phyloP scores from a whole-genome alignment of 2,329 filamentous ascomycete species.

The Venturia pyrina region DNA sequence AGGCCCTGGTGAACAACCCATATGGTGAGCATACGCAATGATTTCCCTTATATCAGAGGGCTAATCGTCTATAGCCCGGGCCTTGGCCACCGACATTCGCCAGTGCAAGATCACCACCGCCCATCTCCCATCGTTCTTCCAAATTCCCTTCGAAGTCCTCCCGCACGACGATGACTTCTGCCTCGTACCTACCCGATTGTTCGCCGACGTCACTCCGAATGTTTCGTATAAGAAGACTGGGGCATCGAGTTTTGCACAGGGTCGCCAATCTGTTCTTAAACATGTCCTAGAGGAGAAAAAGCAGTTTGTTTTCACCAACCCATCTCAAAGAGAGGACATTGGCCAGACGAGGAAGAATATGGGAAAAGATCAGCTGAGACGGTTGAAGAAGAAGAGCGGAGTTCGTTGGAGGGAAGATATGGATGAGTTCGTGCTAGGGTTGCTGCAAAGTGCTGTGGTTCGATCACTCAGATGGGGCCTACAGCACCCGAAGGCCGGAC shows the following conservation, averaged over 20 bases:
- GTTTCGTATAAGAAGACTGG: background rate
- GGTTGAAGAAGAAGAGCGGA: too few species aligned
- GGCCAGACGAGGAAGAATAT: background rate
- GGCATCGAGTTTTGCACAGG: background rate
- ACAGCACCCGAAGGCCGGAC: background rate
- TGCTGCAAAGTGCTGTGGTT: conserved; percentile 7
- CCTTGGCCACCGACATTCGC: conserved; percentile 6
- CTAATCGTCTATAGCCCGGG: conserved; percentile 4
- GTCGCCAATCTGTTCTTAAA: background rate
- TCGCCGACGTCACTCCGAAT: background rate
- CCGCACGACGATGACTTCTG: background rate
- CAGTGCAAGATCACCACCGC: background rate
- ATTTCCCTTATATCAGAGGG: too few species aligned
- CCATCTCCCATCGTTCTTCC: conserved; percentile 12
- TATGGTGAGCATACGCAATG: conserved; percentile 3
- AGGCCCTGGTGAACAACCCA: conserved; percentile 5
- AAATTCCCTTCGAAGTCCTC: background rate
- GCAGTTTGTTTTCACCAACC: background rate
- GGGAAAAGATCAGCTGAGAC: background rate
- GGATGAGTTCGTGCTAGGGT: conserved; percentile 3
- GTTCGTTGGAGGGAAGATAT: background rate
- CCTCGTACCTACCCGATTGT: background rate
- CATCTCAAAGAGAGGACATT: background rate
- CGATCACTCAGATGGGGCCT: conserved; percentile 1
- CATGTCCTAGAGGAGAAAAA: background rate